Evolutionary conservation across 192 early-diverging fungal species (phyloP).

Genomic region (Phlyctochytrium arcticum): DNA sequence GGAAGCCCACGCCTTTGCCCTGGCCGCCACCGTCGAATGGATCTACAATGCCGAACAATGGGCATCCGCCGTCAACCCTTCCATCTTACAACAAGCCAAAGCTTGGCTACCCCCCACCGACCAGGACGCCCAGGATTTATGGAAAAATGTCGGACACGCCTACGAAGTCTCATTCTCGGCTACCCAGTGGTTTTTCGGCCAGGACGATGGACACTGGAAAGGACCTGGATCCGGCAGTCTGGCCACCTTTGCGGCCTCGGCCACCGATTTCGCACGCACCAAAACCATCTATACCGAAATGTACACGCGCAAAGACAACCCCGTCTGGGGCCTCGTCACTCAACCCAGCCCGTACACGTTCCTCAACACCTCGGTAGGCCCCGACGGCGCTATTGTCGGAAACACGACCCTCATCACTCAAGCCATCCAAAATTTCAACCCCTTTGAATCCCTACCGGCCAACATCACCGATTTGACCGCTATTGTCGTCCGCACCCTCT

Average conservation of each 20-base stretch:
- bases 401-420: conserved; percentile 4
- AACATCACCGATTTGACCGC: conserved; percentile 8
- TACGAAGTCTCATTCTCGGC: conserved; percentile 26
- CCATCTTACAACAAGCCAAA: conserved; percentile 3
- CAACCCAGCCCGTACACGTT: conserved; percentile 12
- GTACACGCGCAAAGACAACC: conserved; percentile 4
- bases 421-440: conserved; percentile 7
- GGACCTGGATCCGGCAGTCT: conserved; percentile 20
- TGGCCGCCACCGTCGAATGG: conserved; percentile 18
- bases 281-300: conserved; percentile 16
- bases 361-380: conserved; percentile 10
- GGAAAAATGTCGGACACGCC: conserved; percentile 18
- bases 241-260: conserved; percentile 10
- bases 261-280: neutral
- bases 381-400: conserved; percentile 8
- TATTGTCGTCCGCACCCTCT: conserved; percentile 19
- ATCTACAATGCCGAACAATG: conserved; percentile 25
- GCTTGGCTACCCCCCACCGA: conserved; percentile 7
- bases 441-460: conserved; percentile 4
- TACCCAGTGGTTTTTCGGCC: conserved; percentile 19
- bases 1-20: conserved; percentile 17
- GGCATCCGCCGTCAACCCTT: conserved; percentile 10
- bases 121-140: neutral
- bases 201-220: conserved; percentile 26
- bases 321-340: conserved; percentile 6